A percentile compares a stretch with the other conserved stretches of the same genome.
Conservation (phyloP, 257 asterid genomes). For the Pogostemon cablin region DNA sequence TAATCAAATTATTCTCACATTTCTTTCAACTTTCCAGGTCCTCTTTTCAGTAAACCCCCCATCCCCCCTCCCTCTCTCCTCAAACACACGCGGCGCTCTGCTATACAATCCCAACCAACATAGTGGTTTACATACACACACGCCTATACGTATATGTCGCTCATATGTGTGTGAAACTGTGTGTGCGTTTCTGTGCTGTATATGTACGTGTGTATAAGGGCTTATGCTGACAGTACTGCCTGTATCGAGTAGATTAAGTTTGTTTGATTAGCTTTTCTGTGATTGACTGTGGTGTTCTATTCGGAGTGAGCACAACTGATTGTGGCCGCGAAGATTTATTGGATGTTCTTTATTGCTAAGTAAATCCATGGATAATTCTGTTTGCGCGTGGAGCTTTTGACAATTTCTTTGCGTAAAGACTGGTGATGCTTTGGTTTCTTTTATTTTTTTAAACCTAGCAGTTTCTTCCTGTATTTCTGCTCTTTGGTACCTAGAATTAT, state of each 20-base stretch:
- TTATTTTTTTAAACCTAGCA: neutral
- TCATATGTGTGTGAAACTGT: neutral
- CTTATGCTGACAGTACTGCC: slow-evolving; percentile 27
- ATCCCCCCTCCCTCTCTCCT: slow-evolving; percentile 25
- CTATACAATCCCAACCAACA: slow-evolving; percentile 24
- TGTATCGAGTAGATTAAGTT: slow-evolving; percentile 22
- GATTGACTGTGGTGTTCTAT: slow-evolving; percentile 4
- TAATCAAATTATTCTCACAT: slow-evolving; percentile 25
- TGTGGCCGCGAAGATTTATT: slow-evolving; percentile 18
- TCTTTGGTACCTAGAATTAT: neutral
- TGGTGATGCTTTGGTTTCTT: neutral
- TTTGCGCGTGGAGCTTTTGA: slow-evolving; percentile 12
- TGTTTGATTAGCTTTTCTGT: slow-evolving; percentile 27
- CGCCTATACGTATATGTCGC: neutral
- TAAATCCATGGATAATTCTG: slow-evolving; percentile 23
- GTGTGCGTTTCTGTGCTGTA: neutral
- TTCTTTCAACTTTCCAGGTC: slow-evolving; percentile 36
- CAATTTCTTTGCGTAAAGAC: neutral
- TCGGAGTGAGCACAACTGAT: slow-evolving; percentile 20
- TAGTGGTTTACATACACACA: slow-evolving; percentile 30
- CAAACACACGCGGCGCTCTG: slow-evolving; percentile 24
- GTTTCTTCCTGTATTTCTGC: neutral
- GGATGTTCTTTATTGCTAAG: slow-evolving; percentile 6
- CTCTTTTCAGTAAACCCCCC: slow-evolving; percentile 22
- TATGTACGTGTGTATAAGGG: neutral